Conservation (phyloP, 257 asterid species). For the Nyctanthes arbortristis region DNA sequence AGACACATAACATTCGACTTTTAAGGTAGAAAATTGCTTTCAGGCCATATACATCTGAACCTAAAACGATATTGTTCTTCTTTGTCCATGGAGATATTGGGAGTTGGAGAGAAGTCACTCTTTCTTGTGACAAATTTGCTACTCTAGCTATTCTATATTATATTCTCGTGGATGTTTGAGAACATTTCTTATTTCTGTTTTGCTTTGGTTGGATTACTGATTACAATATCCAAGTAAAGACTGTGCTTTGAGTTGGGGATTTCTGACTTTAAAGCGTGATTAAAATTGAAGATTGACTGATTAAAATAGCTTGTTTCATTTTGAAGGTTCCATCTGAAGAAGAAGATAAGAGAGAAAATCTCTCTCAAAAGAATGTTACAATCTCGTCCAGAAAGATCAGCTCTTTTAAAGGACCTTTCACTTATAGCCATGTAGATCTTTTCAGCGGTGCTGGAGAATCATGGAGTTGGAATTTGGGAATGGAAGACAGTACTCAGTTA, state of each 20-base stretch:
- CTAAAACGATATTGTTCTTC: no score
- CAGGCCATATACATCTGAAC: no score
- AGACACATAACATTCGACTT: neutral
- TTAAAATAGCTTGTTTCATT: constrained; percentile 16
- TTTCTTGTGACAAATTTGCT: no score
- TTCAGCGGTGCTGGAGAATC: constrained; percentile 95
- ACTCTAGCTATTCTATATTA: neutral
- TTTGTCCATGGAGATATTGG: no score
- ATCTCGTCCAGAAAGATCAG: constrained; percentile 35
- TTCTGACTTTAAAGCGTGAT: neutral
- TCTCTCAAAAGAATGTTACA: constrained; percentile 42
- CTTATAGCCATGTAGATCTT: constrained; percentile 76
- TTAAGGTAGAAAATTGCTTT: no score
- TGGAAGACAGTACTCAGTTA: constrained; percentile 47
- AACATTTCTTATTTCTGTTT: neutral
- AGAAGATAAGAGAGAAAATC: constrained; percentile 39
- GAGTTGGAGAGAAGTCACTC: no score
- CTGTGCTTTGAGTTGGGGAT: neutral
- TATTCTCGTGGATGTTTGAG: neutral
- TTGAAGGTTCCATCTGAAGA: constrained; percentile 42
- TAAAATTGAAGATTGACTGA: neutral
- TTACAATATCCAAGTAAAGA: neutral
- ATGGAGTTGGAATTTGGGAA: constrained; percentile 82
- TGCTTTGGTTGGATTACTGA: neutral
- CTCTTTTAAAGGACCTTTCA: constrained; percentile 63